Evolutionary conservation across 108 stramenopile genomes (phyloP).

Genomic region (Cyclostephanos invisitatus): DNA sequence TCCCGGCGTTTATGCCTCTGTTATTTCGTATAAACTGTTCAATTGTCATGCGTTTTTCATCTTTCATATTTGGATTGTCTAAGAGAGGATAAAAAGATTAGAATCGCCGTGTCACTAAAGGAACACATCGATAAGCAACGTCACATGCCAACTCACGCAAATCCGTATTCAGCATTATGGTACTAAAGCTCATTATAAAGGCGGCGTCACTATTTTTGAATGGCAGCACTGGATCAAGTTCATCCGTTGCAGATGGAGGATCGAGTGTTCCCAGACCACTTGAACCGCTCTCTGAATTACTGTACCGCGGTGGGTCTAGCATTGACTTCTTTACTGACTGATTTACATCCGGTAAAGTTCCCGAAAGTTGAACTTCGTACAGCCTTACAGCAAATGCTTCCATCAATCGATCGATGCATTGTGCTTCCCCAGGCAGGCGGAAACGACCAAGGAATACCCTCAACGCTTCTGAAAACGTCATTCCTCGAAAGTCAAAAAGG

Average conservation of each 20-base stretch:
- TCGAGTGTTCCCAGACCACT: constrained; percentile 24
- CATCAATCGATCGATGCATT: constrained; percentile 97
- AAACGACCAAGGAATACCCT: constrained; percentile 85
- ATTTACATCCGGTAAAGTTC: constrained; percentile 1
- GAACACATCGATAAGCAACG: not conserved
- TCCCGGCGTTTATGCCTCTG: constrained; percentile 90
- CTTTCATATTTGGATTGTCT: constrained; percentile 86
- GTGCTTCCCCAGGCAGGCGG: constrained; percentile 95
- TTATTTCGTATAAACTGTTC: constrained; percentile 93
- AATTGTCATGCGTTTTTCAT: constrained; percentile 88
- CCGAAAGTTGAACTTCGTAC: constrained; percentile 56
- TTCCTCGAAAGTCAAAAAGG: constrained; percentile 76
- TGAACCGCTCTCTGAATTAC: constrained; percentile 18
- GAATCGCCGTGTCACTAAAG: not conserved
- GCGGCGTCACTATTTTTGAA: constrained; percentile 89
- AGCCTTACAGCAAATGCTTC: constrained; percentile 88
- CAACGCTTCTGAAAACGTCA: constrained; percentile 82
- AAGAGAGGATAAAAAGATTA: not conserved
- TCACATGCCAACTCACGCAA: constrained; percentile 35
- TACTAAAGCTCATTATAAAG: constrained; percentile 92
- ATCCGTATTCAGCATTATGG: constrained; percentile 95
- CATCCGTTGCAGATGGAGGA: constrained; percentile 29
- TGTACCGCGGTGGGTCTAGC: constrained; percentile 34
- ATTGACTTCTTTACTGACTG: constrained; percentile 36
- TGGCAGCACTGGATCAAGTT: constrained; percentile 32